Percentiles rank a stretch among this genome's conserved stretches.
Evolutionary conservation across 192 early-diverging fungal genomes (phyloP).

Genomic region (Geranomyces variabilis): DNA sequence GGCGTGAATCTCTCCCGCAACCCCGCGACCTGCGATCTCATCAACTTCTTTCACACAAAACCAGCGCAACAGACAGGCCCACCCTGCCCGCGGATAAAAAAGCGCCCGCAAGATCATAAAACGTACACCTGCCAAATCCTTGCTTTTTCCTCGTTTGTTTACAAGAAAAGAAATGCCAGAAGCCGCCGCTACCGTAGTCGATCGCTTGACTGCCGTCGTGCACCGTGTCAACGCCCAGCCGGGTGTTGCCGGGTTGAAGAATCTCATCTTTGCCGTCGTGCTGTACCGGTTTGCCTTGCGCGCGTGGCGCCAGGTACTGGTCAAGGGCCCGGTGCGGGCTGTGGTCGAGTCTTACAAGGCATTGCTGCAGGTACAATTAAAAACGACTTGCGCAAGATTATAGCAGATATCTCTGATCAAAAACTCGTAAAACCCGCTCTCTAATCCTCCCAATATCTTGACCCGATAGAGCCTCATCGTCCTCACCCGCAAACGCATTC

Average conservation of each 20-base stretch:
- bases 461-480: slow-evolving; percentile 26
- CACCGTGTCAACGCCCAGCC: slow-evolving; percentile 6
- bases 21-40: no score
- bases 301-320: slow-evolving; percentile 46
- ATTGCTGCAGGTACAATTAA: slow-evolving; percentile 54
- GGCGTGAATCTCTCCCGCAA: no score
- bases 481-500: slow-evolving; percentile 33
- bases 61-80: no score
- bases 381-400: not conserved
- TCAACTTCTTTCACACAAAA: no score
- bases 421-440: not conserved
- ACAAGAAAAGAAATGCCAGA: no score
- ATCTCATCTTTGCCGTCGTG: slow-evolving; percentile 64
- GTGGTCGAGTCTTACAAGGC: slow-evolving; percentile 46
- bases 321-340: slow-evolving; percentile 62
- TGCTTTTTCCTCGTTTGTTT: no score
- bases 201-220: not conserved
- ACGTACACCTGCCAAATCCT: no score
- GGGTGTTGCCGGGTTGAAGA: slow-evolving; percentile 54
- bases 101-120: no score
- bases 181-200: not conserved
- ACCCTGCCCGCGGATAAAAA: no score
- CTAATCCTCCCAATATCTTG: slow-evolving; percentile 16
- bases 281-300: slow-evolving; percentile 51
- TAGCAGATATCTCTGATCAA: slow-evolving; percentile 27